Base-by-base conservation (phyloP, 2,329 filamentous ascomycete genomes). In the Colletotrichum sp. region DNA sequence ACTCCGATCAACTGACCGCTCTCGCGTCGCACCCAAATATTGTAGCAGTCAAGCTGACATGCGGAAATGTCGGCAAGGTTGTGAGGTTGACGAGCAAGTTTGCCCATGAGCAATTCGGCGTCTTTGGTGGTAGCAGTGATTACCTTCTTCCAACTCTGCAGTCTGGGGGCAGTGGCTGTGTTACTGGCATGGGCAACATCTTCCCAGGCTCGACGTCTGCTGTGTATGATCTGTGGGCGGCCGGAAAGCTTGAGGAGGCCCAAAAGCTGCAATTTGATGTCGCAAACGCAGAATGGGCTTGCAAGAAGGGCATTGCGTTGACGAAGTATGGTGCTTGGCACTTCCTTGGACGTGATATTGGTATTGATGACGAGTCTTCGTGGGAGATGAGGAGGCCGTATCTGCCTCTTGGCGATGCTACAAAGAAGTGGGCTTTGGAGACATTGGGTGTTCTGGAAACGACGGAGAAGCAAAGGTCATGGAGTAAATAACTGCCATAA, bases 61-160 rank as follows among this genome's bases (percentile, higher is more conserved):
- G 90, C 89, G 69, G 92, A 89, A 36, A 89, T 92, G 79, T 89
- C 90, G 71, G 91, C 88, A 72, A 92, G 90, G 73, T 93, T 92
- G 85, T 87, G 87, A 76, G 91, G 71, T 79, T 80, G 71, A 85
- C 78, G n/a, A 80, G 83, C 55, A 80, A 84, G 30, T 87, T 85
- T 24, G 78, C 77, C 0, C 85, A 83, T 4, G 80, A 80, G 8
- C 83, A 88, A 59, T 88, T 88, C 26, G 84, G 82, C 24, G 85
- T 88, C 1, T 87, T 84, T 66, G 86, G 86, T 0, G 87, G 87
- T 4, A 87, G 85, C 49, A 85, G 83, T 13, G 87, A 88, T 76
- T 88, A 85, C 76, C 79, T 88, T 0, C 79, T 87, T 1, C 86
- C 86, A 1, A 84, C 85, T 0, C 80, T 88, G 6, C 80, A 83